Evolutionary conservation across 2,329 filamentous ascomycete species (phyloP).

Genomic region (Alternaria tenuissima): DNA sequence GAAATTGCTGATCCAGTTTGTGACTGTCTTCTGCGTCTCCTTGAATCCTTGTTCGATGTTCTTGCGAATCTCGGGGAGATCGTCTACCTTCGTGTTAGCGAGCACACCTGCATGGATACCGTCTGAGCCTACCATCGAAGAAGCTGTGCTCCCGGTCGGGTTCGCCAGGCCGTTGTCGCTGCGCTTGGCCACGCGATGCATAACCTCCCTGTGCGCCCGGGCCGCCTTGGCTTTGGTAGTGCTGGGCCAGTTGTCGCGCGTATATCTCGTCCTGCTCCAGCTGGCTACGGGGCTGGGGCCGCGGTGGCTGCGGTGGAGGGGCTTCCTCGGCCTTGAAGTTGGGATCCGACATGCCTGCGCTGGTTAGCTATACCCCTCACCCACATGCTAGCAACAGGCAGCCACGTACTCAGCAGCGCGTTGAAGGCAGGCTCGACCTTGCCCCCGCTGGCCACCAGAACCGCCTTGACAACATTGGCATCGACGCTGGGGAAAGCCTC

Average conservation of each 20-base stretch:
- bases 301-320: constrained; percentile 82
- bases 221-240: constrained; percentile 69
- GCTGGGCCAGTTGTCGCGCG: constrained; percentile 89
- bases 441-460: constrained; percentile 84
- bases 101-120: not conserved
- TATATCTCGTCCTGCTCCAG: constrained; percentile 90
- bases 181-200: constrained; percentile 39
- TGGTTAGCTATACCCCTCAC: constrained; percentile 21
- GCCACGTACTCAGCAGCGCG: constrained; percentile 77
- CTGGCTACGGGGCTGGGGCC: constrained; percentile 78
- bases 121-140: constrained; percentile 69
- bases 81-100: constrained; percentile 65
- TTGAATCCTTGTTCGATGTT: constrained; percentile 94
- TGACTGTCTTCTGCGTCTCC: constrained; percentile 92
- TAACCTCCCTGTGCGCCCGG: constrained; percentile 33
- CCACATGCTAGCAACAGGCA: not conserved
- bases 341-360: constrained; percentile 62
- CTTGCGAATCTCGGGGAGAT: constrained; percentile 90
- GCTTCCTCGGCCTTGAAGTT: constrained; percentile 58
- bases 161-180: constrained; percentile 64
- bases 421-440: constrained; percentile 95
- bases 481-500: constrained; percentile 94
- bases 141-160: constrained; percentile 81
- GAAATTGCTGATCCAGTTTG: constrained; percentile 88
- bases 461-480: constrained; percentile 79